Percentiles rank a stretch among this genome's conserved stretches.
Conservation (phyloP, 495 filamentous ascomycete species). For the Diplogelasinospora grovesii region DNA sequence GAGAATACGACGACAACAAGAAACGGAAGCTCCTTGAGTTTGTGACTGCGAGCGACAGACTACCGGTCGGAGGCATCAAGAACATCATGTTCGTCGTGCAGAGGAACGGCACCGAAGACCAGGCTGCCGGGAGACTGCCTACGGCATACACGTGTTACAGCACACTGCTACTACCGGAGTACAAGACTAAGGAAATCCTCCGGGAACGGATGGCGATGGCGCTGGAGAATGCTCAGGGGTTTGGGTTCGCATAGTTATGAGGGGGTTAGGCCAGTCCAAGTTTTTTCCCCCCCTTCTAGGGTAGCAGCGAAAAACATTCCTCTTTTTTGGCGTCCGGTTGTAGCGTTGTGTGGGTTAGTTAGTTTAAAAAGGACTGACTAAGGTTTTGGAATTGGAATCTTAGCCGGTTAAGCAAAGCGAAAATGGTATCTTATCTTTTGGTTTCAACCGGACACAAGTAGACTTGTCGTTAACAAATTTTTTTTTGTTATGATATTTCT, state of each 20-base stretch:
- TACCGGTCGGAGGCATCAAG: conserved; percentile 76
- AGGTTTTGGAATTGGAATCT: too few relatives aligned
- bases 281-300: too few relatives aligned
- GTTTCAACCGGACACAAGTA: too few relatives aligned
- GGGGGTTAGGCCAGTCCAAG: background rate
- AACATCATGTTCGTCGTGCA: conserved; percentile 78
- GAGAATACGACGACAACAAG: conserved; percentile 60
- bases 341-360: too few relatives aligned
- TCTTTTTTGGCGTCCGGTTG: too few relatives aligned
- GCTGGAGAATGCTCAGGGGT: conserved; percentile 86
- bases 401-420: too few relatives aligned
- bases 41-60: conserved; percentile 84
- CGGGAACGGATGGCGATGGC: conserved; percentile 70
- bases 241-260: conserved; percentile 62
- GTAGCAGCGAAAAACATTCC: too few relatives aligned
- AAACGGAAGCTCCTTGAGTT: conserved; percentile 78
- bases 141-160: conserved; percentile 88
- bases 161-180: conserved; percentile 77
- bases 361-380: too few relatives aligned
- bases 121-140: conserved; percentile 52
- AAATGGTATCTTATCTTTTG: too few relatives aligned
- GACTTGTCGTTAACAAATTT: too few relatives aligned
- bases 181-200: conserved; percentile 59
- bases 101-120: conserved; percentile 64
- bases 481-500: too few relatives aligned